A percentile compares a stretch with the other conserved stretches of the same genome.
Evolutionary conservation across 108 stramenopile species (phyloP).

Genomic region (Cyclostephanos tholiformis): DNA sequence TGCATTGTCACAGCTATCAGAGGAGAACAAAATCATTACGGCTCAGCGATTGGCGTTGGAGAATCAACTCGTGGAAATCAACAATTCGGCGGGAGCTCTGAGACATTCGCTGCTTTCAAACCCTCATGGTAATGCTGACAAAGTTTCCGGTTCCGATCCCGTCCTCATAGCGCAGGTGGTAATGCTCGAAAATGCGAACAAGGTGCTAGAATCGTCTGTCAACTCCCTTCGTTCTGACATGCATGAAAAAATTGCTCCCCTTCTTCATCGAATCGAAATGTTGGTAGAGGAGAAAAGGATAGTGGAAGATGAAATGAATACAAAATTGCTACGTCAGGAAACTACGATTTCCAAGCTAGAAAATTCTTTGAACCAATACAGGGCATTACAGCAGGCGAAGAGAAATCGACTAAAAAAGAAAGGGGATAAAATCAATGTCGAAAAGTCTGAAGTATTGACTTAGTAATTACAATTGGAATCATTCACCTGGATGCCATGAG

Average conservation of each 20-base stretch:
- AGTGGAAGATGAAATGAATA: conserved; percentile 40
- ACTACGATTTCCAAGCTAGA: conserved; percentile 46
- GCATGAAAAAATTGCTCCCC: conserved; percentile 33
- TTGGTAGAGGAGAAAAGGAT: conserved; percentile 45
- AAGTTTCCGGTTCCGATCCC: conserved; percentile 24
- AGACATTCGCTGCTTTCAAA: conserved; percentile 15
- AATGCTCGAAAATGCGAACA: conserved; percentile 46
- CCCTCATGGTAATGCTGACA: not conserved
- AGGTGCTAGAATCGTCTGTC: conserved; percentile 31
- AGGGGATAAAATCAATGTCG: no score
- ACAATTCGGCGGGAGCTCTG: conserved; percentile 25
- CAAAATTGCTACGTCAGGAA: conserved; percentile 38
- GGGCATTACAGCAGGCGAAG: not conserved
- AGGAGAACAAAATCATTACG: conserved; percentile 33
- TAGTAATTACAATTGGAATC: no score
- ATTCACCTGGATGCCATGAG: no score
- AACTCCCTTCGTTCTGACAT: conserved; percentile 35
- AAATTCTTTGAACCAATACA: conserved; percentile 25
- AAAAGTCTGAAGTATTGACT: no score
- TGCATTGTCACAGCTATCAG: conserved; percentile 21
- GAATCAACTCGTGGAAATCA: conserved; percentile 49
- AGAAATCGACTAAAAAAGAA: not conserved
- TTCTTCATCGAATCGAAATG: conserved; percentile 26
- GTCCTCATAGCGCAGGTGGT: conserved; percentile 43
- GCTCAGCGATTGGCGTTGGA: conserved; percentile 38